Evolutionary conservation across 1,284 basidiomycete species (phyloP), one percentile per base, ranked within the genome.

Genomic region (Sparassis latifolia): DNA sequence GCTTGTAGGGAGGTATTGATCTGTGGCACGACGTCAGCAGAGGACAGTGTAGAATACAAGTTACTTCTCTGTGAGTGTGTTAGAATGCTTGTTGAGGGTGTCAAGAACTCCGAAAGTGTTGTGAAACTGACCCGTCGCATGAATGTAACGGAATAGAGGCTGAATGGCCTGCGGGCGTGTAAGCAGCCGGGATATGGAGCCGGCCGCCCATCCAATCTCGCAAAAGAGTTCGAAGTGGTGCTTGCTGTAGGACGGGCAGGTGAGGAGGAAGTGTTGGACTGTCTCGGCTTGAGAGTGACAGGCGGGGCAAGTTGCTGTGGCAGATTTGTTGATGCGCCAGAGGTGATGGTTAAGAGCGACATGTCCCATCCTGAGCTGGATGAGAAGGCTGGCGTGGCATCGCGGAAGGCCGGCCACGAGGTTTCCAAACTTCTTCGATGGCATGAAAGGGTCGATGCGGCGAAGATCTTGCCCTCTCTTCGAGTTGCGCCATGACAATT

Each of bases 281-380:
- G 60, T 61, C 45, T 67, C 65, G 0, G 49, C 27, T 0, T 27
- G 46, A 0, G 6, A 30, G 0, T 45, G 29, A 55, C 67, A 69
- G 0, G 43, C 37, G 3, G 65, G 60, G 55, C 66, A 69, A 3
- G 41, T 28, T 6, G 57, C 52, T 5, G 55, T 52, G 31, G 51
- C 45, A 3, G 55, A 43, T 10, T 45, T 47, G 0, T 48, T 20
- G 7, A 68, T 62, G 10, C 56, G 48, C 41, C 58, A 45, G 0
- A 68, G 60, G 54, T 68, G 56, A 1, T 51, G 27, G 39, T 62
- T 54, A 3, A n/a, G n/a, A n/a, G n/a, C n/a, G n/a, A n/a, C n/a
- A n/a, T n/a, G n/a, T n/a, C n/a, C n/a, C n/a, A n/a, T n/a, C n/a
- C n/a, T n/a, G n/a, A n/a, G n/a, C n/a, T n/a, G n/a, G n/a, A n/a